phyloP scores from a whole-genome alignment of 2,329 filamentous ascomycete genomes.

The Beauveria sp. region DNA sequence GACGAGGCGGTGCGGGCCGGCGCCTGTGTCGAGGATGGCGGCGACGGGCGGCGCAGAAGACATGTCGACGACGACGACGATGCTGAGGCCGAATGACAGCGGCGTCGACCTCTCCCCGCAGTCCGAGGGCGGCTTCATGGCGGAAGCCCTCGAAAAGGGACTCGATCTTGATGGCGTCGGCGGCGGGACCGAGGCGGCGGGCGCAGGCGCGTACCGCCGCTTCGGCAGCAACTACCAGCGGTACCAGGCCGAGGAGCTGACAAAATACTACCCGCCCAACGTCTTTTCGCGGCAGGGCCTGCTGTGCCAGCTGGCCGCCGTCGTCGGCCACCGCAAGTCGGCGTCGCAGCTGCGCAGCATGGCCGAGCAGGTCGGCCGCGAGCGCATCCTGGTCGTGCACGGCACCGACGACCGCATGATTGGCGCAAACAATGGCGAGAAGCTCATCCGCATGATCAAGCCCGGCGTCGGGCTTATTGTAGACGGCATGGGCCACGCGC shows the following conservation, averaged over 20 bases:
- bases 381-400: slow-evolving; percentile 70
- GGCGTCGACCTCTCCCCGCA: slow-evolving; percentile 4
- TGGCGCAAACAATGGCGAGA: slow-evolving; percentile 58
- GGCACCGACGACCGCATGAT: slow-evolving; percentile 76
- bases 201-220: slow-evolving; percentile 32
- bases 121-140: neutral
- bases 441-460: slow-evolving; percentile 56
- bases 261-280: slow-evolving; percentile 55
- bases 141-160: neutral
- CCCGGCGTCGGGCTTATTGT: slow-evolving; percentile 56
- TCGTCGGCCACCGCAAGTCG: slow-evolving; percentile 72
- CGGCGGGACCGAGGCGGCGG: slow-evolving; percentile 8
- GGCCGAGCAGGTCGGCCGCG: slow-evolving; percentile 60
- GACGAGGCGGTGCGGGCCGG: slow-evolving; percentile 32
- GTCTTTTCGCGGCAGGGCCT: slow-evolving; percentile 62
- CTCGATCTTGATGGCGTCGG: neutral
- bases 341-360: slow-evolving; percentile 55
- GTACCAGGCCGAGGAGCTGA: slow-evolving; percentile 71
- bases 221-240: slow-evolving; percentile 76
- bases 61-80: neutral
- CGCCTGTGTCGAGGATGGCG: neutral
- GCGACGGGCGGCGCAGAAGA: neutral
- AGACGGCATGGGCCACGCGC: slow-evolving; percentile 69
- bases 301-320: slow-evolving; percentile 69
- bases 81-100: neutral